These are phyloP conservation scores for Linanthus parryae DNA, from an alignment of 148 eudicot species.

Conservation along the genomic window DNA sequence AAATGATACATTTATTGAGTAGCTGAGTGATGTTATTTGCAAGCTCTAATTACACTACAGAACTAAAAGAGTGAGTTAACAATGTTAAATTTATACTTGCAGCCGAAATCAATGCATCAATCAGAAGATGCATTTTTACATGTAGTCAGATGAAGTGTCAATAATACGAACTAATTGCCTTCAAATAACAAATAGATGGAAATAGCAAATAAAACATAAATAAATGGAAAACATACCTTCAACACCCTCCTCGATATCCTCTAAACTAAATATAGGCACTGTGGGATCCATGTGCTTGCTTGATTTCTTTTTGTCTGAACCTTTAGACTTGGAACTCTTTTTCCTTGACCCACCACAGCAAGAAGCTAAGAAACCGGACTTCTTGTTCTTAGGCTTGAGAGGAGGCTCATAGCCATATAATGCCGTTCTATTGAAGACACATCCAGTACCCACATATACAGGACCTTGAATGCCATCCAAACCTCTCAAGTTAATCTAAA, in stretches of 20 bases:
- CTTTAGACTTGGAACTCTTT: slow-evolving; percentile 57
- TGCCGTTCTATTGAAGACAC: slow-evolving; percentile 87
- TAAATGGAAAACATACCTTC: slow-evolving; percentile 47
- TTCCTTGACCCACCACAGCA: slow-evolving; percentile 53
- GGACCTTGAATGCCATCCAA: slow-evolving; percentile 97
- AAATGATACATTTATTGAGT: too few relatives aligned
- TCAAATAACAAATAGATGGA: not conserved
- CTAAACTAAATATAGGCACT: slow-evolving; percentile 66
- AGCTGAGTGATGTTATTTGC: too few relatives aligned
- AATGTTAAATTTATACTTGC: too few relatives aligned
- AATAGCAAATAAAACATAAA: not conserved
- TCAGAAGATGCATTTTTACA: too few relatives aligned
- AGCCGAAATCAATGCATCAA: too few relatives aligned
- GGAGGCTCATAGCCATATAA: slow-evolving; percentile 93
- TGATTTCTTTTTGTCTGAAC: slow-evolving; percentile 66
- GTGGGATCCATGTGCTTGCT: slow-evolving; percentile 66
- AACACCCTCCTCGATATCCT: slow-evolving; percentile 80
- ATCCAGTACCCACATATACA: slow-evolving; percentile 85
- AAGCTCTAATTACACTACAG: too few relatives aligned
- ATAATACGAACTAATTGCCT: not conserved
- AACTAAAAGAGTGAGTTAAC: too few relatives aligned
- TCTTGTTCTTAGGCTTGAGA: slow-evolving; percentile 58
- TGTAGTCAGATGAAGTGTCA: too few relatives aligned
- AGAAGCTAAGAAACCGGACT: slow-evolving; percentile 42
- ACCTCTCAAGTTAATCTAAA: slow-evolving; percentile 87